These are phyloP conservation scores for Boletus subcaerulescens DNA, from an alignment of 768 basidiomycete genomes.

Conservation along the genomic window DNA sequence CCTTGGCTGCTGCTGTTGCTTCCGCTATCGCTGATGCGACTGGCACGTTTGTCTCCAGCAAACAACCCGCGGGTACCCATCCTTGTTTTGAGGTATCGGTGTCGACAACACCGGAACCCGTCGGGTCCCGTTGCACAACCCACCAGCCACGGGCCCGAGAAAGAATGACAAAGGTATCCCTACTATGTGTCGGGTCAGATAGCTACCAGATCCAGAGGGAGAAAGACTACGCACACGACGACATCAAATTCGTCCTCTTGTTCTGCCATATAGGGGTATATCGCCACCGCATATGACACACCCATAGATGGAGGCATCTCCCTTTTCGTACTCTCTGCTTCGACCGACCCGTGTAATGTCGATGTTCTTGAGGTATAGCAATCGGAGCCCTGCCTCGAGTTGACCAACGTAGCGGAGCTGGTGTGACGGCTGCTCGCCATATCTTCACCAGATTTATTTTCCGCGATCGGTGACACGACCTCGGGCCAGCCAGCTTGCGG, in stretches of 20 bases:
- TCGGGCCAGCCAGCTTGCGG: slow-evolving; percentile 79
- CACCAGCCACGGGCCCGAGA: slow-evolving; percentile 98
- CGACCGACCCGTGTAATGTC: slow-evolving; percentile 16
- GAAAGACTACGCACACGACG: slow-evolving; percentile 65
- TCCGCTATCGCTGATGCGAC: slow-evolving; percentile 86
- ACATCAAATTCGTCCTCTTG: slow-evolving; percentile 99
- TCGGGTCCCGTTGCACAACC: slow-evolving; percentile 94
- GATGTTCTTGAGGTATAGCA: slow-evolving; percentile 17
- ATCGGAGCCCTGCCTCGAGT: slow-evolving; percentile 31
- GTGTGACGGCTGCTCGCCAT: slow-evolving; percentile 38
- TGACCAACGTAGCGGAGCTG: slow-evolving; percentile 32
- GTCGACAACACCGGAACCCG: slow-evolving; percentile 75
- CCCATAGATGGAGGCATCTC: slow-evolving; percentile 48
- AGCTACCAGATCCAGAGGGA: neutral
- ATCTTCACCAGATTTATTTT: slow-evolving; percentile 46
- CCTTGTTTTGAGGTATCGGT: slow-evolving; percentile 80
- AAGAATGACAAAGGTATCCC: slow-evolving; percentile 90
- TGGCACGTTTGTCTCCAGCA: slow-evolving; percentile 90
- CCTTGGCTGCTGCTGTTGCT: slow-evolving; percentile 62
- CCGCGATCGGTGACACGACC: slow-evolving; percentile 56
- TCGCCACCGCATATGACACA: slow-evolving; percentile 93
- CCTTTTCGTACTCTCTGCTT: slow-evolving; percentile 35
- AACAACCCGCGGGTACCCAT: slow-evolving; percentile 97
- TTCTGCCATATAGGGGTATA: slow-evolving; percentile 98
- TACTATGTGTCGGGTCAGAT: slow-evolving; percentile 43